Conservation (phyloP, 2,329 filamentous ascomycete species). For the Botrytis paeoniae region DNA sequence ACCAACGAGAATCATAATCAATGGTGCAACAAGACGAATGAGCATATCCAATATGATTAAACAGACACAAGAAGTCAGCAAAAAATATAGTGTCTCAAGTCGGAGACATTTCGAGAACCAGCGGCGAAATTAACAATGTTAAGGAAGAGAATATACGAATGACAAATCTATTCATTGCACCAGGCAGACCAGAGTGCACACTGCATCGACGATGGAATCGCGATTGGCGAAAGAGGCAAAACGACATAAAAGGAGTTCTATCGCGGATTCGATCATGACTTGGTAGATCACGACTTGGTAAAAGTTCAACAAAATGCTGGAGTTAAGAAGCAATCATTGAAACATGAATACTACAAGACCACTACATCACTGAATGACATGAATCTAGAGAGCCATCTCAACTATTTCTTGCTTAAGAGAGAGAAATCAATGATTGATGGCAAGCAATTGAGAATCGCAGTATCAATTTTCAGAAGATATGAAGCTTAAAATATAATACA, state of each 20-base stretch:
- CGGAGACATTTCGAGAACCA: conserved; percentile 5
- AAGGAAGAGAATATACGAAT: neutral
- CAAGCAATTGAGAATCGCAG: neutral
- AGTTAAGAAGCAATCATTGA: neutral
- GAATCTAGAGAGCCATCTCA: neutral
- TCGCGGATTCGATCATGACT: neutral
- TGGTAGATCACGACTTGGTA: neutral
- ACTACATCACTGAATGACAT: neutral
- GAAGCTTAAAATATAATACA: neutral
- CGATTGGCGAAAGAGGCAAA: neutral
- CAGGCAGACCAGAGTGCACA: neutral
- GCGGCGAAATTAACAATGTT: neutral
- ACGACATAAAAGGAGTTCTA: neutral
- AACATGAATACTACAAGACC: neutral
- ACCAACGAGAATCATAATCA: neutral
- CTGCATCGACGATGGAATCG: neutral
- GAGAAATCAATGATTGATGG: neutral
- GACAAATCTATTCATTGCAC: neutral
- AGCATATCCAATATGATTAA: neutral
- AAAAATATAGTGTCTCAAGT: neutral
- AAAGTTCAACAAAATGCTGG: neutral
- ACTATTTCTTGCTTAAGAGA: neutral
- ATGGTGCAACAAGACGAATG: neutral
- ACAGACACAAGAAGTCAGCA: neutral
- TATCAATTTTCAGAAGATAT: neutral